A percentile compares a stretch with the other conserved stretches of the same genome.
Evolutionary conservation across 495 filamentous ascomycete genomes (phyloP).

Genomic region (Polyplosphaeria fusca): DNA sequence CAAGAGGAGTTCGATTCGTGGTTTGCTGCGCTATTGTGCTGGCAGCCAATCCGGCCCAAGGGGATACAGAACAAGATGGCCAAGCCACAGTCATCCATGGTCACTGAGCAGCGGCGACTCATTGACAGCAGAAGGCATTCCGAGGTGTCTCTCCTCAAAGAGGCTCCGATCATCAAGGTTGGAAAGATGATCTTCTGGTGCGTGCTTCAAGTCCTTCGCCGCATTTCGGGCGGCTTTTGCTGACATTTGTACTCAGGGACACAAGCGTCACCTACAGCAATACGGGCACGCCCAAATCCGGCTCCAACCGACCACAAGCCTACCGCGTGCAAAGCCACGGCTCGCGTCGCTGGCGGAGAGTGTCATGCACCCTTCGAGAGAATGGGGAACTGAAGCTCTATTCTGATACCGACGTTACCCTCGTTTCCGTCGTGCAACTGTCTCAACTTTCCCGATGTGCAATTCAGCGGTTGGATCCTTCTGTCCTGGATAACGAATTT

Average conservation of each 20-base stretch:
- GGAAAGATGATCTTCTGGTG: conserved; percentile 82
- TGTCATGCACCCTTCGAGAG: conserved; percentile 91
- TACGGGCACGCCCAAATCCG: conserved; percentile 44
- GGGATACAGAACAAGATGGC: conserved; percentile 71
- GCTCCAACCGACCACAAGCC: conserved; percentile 40
- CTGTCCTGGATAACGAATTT: conserved; percentile 91
- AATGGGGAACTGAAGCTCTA: conserved; percentile 93
- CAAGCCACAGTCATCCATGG: conserved; percentile 54
- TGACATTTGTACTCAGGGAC: too few species aligned
- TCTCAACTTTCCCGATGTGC: conserved; percentile 84
- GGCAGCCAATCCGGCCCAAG: conserved; percentile 83
- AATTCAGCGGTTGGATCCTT: conserved; percentile 81
- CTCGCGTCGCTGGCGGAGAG: conserved; percentile 69
- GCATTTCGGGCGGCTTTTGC: neutral
- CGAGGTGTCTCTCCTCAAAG: conserved; percentile 61
- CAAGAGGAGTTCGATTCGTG: conserved; percentile 80
- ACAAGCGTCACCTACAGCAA: conserved; percentile 55
- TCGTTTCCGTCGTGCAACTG: conserved; percentile 81
- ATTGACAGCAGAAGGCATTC: conserved; percentile 58
- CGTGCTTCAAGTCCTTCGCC: neutral
- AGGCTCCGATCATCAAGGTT: conserved; percentile 91
- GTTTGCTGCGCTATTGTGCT: conserved; percentile 89
- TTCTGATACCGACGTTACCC: conserved; percentile 72
- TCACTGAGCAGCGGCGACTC: conserved; percentile 49
- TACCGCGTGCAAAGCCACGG: conserved; percentile 56